These are phyloP conservation scores for Cladosporium austrohemisphaericum DNA, from an alignment of 2,329 filamentous ascomycete species.

Conservation along the genomic window DNA sequence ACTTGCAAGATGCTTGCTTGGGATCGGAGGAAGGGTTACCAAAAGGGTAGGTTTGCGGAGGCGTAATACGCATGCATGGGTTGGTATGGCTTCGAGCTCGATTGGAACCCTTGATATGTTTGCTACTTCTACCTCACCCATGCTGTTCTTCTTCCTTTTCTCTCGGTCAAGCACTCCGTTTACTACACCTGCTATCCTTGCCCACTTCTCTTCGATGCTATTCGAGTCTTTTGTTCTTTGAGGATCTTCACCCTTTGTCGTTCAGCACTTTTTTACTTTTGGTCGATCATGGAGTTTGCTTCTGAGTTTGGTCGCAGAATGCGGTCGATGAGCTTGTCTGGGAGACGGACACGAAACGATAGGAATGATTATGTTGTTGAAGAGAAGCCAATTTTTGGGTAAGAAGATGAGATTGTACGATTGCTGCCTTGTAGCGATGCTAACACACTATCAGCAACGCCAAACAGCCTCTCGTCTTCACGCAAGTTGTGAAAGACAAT, in stretches of 20 bases:
- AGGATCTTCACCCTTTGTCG: background rate
- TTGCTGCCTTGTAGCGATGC: background rate
- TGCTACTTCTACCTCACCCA: no score
- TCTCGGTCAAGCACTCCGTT: background rate
- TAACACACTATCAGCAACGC: background rate
- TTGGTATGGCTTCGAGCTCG: background rate
- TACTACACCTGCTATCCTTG: background rate
- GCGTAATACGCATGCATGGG: no score
- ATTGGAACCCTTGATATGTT: no score
- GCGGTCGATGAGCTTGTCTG: no score
- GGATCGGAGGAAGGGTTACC: background rate
- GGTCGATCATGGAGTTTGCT: no score
- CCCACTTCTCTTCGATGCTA: background rate
- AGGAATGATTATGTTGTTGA: no score
- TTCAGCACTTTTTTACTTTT: no score
- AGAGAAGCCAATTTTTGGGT: background rate
- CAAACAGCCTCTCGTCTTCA: constrained; percentile 6
- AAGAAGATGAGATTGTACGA: background rate
- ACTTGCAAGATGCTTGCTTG: background rate
- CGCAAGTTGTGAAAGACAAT: constrained; percentile 9
- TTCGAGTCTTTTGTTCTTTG: background rate
- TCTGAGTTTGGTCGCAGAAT: no score
- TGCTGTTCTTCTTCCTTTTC: no score
- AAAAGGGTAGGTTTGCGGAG: background rate
- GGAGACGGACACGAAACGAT: no score